Evolutionary conservation across 2,329 filamentous ascomycete genomes (phyloP), one percentile per base, ranked within the genome.

Genomic region (Penicillium sp.): DNA sequence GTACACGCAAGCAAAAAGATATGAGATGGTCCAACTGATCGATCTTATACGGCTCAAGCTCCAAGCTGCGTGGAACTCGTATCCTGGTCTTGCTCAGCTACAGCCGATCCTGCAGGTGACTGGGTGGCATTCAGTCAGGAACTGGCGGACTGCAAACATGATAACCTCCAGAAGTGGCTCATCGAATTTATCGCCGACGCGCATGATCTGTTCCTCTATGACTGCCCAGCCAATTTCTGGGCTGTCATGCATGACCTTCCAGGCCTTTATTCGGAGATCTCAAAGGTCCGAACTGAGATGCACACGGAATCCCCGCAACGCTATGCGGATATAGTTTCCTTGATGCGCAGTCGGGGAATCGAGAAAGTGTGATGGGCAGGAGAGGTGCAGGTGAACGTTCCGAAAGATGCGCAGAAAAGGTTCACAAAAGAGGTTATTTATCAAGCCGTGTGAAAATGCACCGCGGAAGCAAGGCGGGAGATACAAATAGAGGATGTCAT

Each of bases 1-100:
- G 0, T 62, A 61, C 30, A 16, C 18, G 2, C 47, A 54, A n/a
- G 61, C 58, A 1, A 35, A 48, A 2, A 45, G 44, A 2, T 52
- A 60, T 3, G 42, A 53, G 2, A 24, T 61, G 6, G n/a, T 18
- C 2, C 36, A 41, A 1, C 24, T 64, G 20, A 51, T 55, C 6
- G 46, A 39, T 0, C 16, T 47, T 9, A 52, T 55, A 9, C 36
- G 57, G 0, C 25, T 49, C 20, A 63, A 64, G 30, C 48, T 64
- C 1, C 60, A 63, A 27, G 46, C 52, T 4, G 49, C 54, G 11
- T 64, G 62, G 62, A 64, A 64, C 14, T 60, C 50, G 0, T 63
- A 61, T 33, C 49, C 50, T 0, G 56, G 55, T 4, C 14, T 60
- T 2, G 45, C 28, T 10, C 58, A 60, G 14, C 46, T 58, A 18